Percentiles rank a stretch among this genome's conserved stretches.
Evolutionary conservation across 176 grass and related monocot genomes (phyloP).

Genomic region (Avena eriantha): DNA sequence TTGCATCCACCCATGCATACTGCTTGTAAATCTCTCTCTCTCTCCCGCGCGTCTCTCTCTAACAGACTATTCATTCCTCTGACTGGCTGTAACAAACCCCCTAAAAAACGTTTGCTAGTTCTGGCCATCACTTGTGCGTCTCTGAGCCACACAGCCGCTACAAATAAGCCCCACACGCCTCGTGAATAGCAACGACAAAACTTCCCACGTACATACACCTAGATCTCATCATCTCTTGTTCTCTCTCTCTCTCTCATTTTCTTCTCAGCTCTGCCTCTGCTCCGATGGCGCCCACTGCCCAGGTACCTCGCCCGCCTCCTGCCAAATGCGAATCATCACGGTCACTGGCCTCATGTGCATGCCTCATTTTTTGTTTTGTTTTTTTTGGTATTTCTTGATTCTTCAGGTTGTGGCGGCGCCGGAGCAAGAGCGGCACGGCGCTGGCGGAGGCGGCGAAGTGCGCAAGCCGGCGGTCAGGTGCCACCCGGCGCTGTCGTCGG

Average conservation of each 20-base stretch:
- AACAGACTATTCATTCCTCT: background rate
- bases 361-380: background rate
- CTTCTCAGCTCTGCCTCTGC: background rate
- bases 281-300: conserved; percentile 55
- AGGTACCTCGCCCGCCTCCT: conserved; percentile 21
- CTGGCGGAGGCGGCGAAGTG: background rate
- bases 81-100: background rate
- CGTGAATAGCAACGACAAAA: conserved; percentile 13
- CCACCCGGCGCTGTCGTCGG: conserved; percentile 68
- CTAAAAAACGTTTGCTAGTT: background rate
- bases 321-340: background rate
- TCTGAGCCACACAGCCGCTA: no score
- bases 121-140: no score
- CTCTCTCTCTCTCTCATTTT: conserved; percentile 1
- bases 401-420: background rate
- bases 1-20: background rate
- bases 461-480: conserved; percentile 43
- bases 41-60: conserved; percentile 12
- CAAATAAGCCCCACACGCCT: background rate
- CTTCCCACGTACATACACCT: background rate
- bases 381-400: background rate
- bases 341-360: background rate
- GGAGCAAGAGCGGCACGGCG: background rate
- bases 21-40: background rate
- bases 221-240: background rate